Conservation (phyloP, 495 filamentous ascomycete species). For the Aspergillus sclerotiicarbonarius region DNA sequence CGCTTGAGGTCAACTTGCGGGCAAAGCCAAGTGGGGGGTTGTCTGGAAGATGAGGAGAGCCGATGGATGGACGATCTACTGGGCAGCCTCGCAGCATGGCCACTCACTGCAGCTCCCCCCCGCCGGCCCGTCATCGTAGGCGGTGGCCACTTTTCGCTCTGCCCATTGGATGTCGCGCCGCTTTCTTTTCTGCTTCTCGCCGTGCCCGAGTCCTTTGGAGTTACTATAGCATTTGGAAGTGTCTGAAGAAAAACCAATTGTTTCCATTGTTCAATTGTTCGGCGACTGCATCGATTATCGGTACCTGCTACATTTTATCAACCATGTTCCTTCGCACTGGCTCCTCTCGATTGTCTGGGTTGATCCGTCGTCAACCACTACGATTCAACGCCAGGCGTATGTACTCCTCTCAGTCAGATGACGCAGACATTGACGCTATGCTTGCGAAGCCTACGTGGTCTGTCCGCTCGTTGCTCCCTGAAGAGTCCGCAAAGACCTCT, state of each 20-base stretch:
- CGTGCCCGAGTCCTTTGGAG: background rate
- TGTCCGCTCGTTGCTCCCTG: slow-evolving; percentile 70
- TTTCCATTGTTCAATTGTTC: background rate
- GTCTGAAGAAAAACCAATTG: background rate
- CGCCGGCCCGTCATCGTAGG: slow-evolving; percentile 6
- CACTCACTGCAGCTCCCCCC: background rate
- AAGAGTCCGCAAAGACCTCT: slow-evolving; percentile 30
- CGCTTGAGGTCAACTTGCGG: slow-evolving; percentile 5
- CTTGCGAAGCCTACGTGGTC: slow-evolving; percentile 82
- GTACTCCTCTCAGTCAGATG: slow-evolving; percentile 30
- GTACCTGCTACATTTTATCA: background rate
- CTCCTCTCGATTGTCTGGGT: slow-evolving; percentile 17
- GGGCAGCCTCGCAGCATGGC: background rate
- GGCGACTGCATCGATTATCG: background rate
- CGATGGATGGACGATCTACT: background rate
- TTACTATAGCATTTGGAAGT: background rate
- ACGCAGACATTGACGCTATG: slow-evolving; percentile 48
- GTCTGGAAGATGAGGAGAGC: slow-evolving; percentile 1
- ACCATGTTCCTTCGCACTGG: slow-evolving; percentile 20
- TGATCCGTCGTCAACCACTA: slow-evolving; percentile 10
- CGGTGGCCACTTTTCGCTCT: slow-evolving; percentile 4
- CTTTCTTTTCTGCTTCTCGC: background rate
- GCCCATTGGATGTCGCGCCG: background rate
- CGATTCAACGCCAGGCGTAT: slow-evolving; percentile 16
- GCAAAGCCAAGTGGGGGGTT: background rate